Evolutionary conservation across 257 asterid genomes (phyloP), one percentile per base, ranked within the genome.

Genomic region (Solanum corneliomulleri): DNA sequence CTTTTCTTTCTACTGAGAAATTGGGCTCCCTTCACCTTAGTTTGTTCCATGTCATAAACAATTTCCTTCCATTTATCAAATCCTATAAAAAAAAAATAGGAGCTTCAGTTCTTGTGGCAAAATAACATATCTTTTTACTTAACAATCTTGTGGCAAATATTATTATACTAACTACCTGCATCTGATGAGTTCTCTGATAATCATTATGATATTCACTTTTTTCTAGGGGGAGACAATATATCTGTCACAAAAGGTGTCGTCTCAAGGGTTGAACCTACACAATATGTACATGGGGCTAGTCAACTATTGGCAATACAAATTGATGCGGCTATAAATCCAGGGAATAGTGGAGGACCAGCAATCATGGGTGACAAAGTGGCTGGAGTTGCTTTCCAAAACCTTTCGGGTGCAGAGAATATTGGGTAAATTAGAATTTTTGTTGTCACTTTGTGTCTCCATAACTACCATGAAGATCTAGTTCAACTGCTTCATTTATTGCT

Each of bases 311-410:
- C 99, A 23, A 97, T 97, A 87, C 99, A 97, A 92, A 97, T 97
- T 89, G 99, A 97, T 90, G 99, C 99, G 41, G 99, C 99, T 82
- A 97, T 97, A 89, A 97, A 97, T 91, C 99, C 99, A 10, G 99
- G 99, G 83, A 97, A 97, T 86, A 97, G 99, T 85, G 99, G 99
- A 81, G 99, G 99, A 64, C 99, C 99, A 7, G 99, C 99, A 86
- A 92, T 97, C 89, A 94, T 95, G 99, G 99, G 94, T 72, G 97
- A 95, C 90, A 97, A 93, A 91, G 99, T 97, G 87, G 98, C 97
- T 56, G 99, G 99, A 41, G 98, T 97, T 87, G 99, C 99, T 84
- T 97, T 97, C 91, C 99, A 97, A 89, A 97, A 97, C 92, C 99
- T 97, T 88, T 95, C 98, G 7, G 98, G 98, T 91, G 98, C 99